phyloP scores from a whole-genome alignment of 2,329 filamentous ascomycete species.

The Fusarium sp. region DNA sequence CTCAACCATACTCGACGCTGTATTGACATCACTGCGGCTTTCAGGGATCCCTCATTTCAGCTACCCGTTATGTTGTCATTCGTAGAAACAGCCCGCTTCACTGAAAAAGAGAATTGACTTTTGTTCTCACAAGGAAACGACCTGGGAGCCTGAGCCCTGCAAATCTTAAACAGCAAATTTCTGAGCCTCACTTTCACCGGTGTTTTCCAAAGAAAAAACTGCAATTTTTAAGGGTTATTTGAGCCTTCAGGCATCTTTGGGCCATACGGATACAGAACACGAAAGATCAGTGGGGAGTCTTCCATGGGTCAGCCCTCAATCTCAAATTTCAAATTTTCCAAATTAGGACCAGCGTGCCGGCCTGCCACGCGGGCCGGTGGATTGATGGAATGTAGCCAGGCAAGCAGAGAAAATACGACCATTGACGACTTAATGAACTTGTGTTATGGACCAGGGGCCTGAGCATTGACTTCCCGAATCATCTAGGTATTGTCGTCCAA shows the following conservation, averaged over 20 bases:
- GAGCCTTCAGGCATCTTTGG: slow-evolving; percentile 1
- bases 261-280: slow-evolving; percentile 3
- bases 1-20: slow-evolving; percentile 33
- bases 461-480: slow-evolving; percentile 1
- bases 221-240: slow-evolving; percentile 19
- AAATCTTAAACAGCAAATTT: slow-evolving; percentile 7
- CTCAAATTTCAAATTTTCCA: slow-evolving; percentile 39
- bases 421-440: neutral
- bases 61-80: slow-evolving; percentile 23
- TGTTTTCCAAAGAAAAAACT: slow-evolving; percentile 15
- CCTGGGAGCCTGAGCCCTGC: slow-evolving; percentile 2
- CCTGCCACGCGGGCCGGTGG: slow-evolving; percentile 40
- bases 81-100: slow-evolving; percentile 32
- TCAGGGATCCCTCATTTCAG: slow-evolving; percentile 11
- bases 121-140: slow-evolving; percentile 6
- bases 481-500: neutral
- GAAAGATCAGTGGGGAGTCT: slow-evolving; percentile 23
- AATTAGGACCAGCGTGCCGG: slow-evolving; percentile 39
- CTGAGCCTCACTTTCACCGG: slow-evolving; percentile 28
- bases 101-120: slow-evolving; percentile 24
- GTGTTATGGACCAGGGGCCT: slow-evolving; percentile 13
- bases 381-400: slow-evolving; percentile 32
- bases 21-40: slow-evolving; percentile 46
- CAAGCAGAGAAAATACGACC: slow-evolving; percentile 20
- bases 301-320: slow-evolving; percentile 42